Evolutionary conservation across 1,284 basidiomycete genomes (phyloP), one percentile per base, ranked within the genome.

Genomic region (Binderoboletus segoi): DNA sequence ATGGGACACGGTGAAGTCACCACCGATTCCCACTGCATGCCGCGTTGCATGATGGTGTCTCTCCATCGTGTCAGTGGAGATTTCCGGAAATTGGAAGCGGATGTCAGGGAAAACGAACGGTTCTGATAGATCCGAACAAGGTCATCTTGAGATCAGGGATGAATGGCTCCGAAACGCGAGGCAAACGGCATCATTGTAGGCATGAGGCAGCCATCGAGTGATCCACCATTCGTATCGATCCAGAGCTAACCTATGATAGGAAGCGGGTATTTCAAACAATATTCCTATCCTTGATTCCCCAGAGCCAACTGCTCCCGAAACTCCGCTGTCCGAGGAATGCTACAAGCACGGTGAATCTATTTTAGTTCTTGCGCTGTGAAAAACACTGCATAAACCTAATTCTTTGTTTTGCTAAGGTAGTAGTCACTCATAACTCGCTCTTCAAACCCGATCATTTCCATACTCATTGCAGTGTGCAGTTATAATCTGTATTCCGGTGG

Each of bases 161-260:
- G 6, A 26, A 20, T 21, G 15, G 10, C 30, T 4, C 44, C 21
- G 32, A 58, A 57, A 28, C 8, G 26, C n/a, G 21, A 45, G 42
- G 37, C 21, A 28, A 18, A 24, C 13, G 8, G 8, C 54, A 33
- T 10, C 28, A 30, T 5, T 41, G 41, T 8, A 40, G 33, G 41
- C 52, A 21, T 40, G 35, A 38, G 48, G 59, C 18, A 21, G 28
- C 58, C 48, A 30, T 57, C 41, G 8, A 58, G 51, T 40, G 20
- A 30, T 56, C 23, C 42, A 28, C 33, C 12, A 20, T 21, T 24
- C 33, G 24, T 18, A 49, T 52, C 26, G 12, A 53, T 32, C 23
- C 26, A 11, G 18, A 33, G 35, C 16, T 16, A 18, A 33, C n/a
- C 28, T n/a, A 8, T 8, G 33, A 30, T 30, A 16, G 3, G 16